Conservation (phyloP, 2,329 filamentous ascomycete species). For the Colletotrichum tropicicola region DNA sequence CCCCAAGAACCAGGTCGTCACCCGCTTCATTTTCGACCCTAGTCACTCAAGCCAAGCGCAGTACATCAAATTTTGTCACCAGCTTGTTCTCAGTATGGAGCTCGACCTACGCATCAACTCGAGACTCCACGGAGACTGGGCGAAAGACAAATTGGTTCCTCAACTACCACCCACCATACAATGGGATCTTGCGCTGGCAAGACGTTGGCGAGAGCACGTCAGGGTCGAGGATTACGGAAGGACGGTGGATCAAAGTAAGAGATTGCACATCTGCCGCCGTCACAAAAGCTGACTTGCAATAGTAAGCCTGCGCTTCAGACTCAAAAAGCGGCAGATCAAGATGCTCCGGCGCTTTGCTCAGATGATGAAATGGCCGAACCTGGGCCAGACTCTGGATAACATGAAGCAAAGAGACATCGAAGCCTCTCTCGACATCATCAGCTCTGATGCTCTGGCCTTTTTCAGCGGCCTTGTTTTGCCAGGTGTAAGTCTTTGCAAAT, state of each 20-base stretch:
- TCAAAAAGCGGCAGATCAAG: constrained; percentile 74
- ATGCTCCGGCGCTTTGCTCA: constrained; percentile 74
- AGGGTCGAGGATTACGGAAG: constrained; percentile 69
- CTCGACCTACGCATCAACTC: constrained; percentile 76
- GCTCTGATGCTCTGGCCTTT: constrained; percentile 80
- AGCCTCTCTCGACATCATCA: constrained; percentile 65
- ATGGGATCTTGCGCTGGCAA: constrained; percentile 78
- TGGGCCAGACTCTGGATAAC: constrained; percentile 69
- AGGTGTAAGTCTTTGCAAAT: constrained; percentile 57
- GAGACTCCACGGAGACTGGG: constrained; percentile 65
- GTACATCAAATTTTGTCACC: constrained; percentile 77
- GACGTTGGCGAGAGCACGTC: constrained; percentile 77
- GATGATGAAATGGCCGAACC: constrained; percentile 81
- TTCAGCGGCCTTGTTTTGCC: constrained; percentile 79
- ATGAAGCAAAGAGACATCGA: constrained; percentile 69
- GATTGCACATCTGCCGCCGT: background rate
- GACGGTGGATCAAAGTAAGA: constrained; percentile 59
- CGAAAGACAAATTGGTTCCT: constrained; percentile 70
- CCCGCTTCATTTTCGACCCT: constrained; percentile 75
- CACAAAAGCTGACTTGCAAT: background rate
- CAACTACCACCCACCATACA: constrained; percentile 76
- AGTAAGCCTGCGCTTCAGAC: constrained; percentile 70
- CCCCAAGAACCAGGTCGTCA: constrained; percentile 76
- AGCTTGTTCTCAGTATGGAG: constrained; percentile 77
- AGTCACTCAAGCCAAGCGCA: constrained; percentile 62